These are phyloP conservation scores for Saturnispora dispora DNA, from an alignment of 805 yeast species.

Conservation along the genomic window DNA sequence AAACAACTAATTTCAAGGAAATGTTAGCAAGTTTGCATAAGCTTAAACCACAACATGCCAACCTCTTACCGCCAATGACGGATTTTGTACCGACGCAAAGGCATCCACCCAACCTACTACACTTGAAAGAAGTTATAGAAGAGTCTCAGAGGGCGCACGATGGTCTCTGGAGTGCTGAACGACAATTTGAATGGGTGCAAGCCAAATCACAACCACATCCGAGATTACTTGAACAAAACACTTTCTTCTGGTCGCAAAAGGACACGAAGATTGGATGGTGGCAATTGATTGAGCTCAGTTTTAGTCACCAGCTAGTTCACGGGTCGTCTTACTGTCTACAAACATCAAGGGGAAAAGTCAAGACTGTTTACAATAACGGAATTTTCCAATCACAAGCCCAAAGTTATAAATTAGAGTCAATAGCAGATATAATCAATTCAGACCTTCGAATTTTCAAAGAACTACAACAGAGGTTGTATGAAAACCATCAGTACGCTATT, in stretches of 20 bases:
- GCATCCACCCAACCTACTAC: slow-evolving; percentile 3
- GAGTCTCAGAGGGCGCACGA: not conserved
- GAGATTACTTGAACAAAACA: not conserved
- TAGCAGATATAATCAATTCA: not conserved
- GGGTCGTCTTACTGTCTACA: not conserved
- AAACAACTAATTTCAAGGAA: not conserved
- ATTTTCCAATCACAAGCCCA: not conserved
- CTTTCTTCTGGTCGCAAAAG: slow-evolving; percentile 6
- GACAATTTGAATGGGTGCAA: slow-evolving; percentile 8
- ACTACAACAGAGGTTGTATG: not conserved
- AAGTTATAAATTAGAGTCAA: not conserved
- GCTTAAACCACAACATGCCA: slow-evolving; percentile 1
- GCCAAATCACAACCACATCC: not conserved
- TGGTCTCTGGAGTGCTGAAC: not conserved
- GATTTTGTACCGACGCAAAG: not conserved
- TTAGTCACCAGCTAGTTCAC: not conserved
- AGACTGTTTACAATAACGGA: not conserved
- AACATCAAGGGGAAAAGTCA: not conserved
- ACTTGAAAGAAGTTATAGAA: slow-evolving; percentile 3
- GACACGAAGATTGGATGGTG: not conserved
- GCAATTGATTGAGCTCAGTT: not conserved
- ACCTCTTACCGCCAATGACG: not conserved
- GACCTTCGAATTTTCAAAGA: not conserved
- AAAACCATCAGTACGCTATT: not conserved
- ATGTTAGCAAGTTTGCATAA: not conserved